Percentiles rank a stretch among this genome's conserved stretches.
Evolutionary conservation across 441 rosid species (phyloP).

Genomic region (Corymbia calophylla): DNA sequence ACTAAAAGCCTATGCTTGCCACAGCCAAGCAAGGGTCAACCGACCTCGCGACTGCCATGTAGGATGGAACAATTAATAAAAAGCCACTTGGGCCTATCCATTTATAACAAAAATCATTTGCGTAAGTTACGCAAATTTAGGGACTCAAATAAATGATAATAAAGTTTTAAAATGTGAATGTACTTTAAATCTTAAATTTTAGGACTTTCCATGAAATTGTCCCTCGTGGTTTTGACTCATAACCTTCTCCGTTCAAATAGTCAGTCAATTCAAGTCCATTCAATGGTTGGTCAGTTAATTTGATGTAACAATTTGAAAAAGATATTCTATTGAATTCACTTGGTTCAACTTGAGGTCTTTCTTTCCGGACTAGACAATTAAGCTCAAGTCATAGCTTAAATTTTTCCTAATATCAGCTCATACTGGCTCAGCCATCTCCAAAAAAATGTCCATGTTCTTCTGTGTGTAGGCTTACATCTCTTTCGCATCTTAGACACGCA

Average conservation of each 20-base stretch:
- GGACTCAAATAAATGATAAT: neutral
- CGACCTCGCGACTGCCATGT: no score
- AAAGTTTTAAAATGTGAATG: neutral
- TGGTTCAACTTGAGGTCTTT: neutral
- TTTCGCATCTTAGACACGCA: neutral
- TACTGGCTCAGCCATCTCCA: neutral
- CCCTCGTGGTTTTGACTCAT: neutral
- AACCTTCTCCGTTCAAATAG: neutral
- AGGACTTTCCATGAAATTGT: neutral
- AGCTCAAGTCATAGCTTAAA: neutral
- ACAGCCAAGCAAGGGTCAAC: neutral
- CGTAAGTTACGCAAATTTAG: neutral
- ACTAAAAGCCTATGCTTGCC: neutral
- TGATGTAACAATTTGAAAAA: neutral
- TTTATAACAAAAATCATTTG: rapidly evolving
- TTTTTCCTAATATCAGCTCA: neutral
- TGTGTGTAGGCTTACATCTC: neutral
- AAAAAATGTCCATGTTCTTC: neutral
- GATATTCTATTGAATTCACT: neutral
- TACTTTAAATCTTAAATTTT: neutral
- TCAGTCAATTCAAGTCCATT: neutral
- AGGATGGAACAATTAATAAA: neutral
- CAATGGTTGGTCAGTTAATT: neutral
- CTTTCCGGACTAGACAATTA: neutral
- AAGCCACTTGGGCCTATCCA: neutral